Percentiles rank a stretch among this genome's conserved stretches.
Conservation (phyloP, 306 rosid genomes). For the Lablab purpureus region DNA sequence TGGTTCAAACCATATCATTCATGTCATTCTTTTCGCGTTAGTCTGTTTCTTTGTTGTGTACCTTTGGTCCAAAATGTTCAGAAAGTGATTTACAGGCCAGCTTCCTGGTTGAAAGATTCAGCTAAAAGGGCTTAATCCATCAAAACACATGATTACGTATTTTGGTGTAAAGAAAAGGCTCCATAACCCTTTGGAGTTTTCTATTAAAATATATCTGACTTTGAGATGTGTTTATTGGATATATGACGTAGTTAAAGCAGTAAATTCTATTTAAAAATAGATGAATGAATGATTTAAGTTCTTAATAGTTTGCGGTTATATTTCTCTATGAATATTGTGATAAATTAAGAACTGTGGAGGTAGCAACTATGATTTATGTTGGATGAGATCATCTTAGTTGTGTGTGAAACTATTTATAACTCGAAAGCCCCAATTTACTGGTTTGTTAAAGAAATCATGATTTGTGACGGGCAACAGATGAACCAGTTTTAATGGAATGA, state of each 20-base stretch:
- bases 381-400: neutral
- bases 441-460: neutral
- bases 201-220: conserved; percentile 15
- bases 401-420: neutral
- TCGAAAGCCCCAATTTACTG: neutral
- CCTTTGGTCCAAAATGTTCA: conserved; percentile 77
- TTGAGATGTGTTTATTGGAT: conserved; percentile 20
- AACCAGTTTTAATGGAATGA: neutral
- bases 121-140: conserved; percentile 8
- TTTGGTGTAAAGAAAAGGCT: conserved; percentile 48
- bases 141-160: conserved; percentile 6
- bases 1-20: conserved; percentile 82
- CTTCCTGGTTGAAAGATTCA: conserved; percentile 27
- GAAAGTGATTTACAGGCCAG: conserved; percentile 53
- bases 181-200: conserved; percentile 1
- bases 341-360: neutral
- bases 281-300: neutral
- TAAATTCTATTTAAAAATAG: conserved; percentile 21
- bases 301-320: neutral
- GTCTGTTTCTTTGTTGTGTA: conserved; percentile 73
- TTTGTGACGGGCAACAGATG: neutral
- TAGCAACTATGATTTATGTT: neutral
- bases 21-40: conserved; percentile 75
- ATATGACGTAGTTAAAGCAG: conserved; percentile 28
- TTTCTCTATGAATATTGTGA: neutral